A percentile compares a stretch with the other conserved stretches of the same genome.
These are phyloP conservation scores for Rhodotorula kratochvilovae DNA, from an alignment of 768 basidiomycete species.

Conservation along the genomic window DNA sequence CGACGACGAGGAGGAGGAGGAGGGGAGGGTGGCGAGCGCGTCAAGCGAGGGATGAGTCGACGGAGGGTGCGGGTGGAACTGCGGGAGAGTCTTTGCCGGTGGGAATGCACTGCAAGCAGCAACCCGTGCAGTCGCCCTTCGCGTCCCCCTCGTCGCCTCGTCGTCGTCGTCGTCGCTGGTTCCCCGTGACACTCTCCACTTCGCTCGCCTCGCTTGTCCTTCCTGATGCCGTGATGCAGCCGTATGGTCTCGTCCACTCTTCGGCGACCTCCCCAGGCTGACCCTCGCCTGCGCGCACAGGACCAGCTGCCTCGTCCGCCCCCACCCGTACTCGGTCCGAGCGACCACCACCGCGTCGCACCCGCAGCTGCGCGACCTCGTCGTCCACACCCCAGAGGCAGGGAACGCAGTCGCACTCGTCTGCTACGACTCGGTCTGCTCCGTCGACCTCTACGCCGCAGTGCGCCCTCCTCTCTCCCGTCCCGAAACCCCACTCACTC, in stretches of 20 bases:
- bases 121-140: too few relatives aligned
- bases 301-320: not conserved
- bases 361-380: constrained; percentile 33
- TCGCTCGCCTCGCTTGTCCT: too few relatives aligned
- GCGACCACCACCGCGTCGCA: constrained; percentile 17
- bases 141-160: too few relatives aligned
- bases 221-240: not conserved
- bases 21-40: not conserved
- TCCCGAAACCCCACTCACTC: too few relatives aligned
- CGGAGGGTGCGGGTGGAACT: too few relatives aligned
- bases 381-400: constrained; percentile 7
- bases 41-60: too few relatives aligned
- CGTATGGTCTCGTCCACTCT: not conserved
- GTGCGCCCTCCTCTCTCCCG: not conserved
- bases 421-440: constrained; percentile 28
- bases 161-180: too few relatives aligned
- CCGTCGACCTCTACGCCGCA: constrained; percentile 14
- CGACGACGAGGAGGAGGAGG: not conserved
- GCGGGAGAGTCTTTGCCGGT: too few relatives aligned
- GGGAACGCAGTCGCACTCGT: constrained; percentile 4
- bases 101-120: too few relatives aligned
- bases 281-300: not conserved
- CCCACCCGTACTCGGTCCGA: not conserved
- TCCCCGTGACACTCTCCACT: too few relatives aligned
- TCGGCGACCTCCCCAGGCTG: not conserved